Conservation (phyloP, 345 rosid species). For the Acer saccharum region DNA sequence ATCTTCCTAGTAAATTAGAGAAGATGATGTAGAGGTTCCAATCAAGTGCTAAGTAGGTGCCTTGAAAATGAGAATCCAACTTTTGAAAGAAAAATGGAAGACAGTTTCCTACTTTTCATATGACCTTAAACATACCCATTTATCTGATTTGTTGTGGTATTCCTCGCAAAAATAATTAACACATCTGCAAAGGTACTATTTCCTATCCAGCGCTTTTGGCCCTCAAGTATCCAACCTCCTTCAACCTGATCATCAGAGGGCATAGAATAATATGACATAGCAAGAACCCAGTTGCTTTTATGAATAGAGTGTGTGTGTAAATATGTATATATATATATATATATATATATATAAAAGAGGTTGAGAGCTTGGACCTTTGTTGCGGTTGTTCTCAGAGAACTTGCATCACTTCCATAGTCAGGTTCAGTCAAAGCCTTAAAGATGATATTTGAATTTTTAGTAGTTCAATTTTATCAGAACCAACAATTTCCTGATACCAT, state of each 20-base stretch:
- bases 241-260: slow-evolving; percentile 51
- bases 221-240: slow-evolving; percentile 91
- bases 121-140: slow-evolving; percentile 61
- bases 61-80: background rate
- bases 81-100: background rate
- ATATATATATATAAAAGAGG: too few species aligned
- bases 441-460: slow-evolving; percentile 24
- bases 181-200: slow-evolving; percentile 97
- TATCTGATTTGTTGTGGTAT: slow-evolving; percentile 74
- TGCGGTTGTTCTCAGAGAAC: slow-evolving; percentile 76
- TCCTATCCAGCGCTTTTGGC: slow-evolving; percentile 98
- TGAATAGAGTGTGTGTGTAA: background rate
- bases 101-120: background rate
- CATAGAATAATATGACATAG: slow-evolving; percentile 12
- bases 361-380: slow-evolving; percentile 58
- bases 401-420: slow-evolving; percentile 96
- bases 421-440: slow-evolving; percentile 93
- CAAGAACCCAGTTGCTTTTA: slow-evolving; percentile 16
- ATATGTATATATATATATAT: too few species aligned
- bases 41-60: background rate
- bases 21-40: background rate
- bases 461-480: slow-evolving; percentile 14
- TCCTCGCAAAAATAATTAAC: slow-evolving; percentile 79
- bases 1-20: too few species aligned
- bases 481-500: background rate